These are phyloP conservation scores for Parasarocladium wereldwijsianum DNA, from an alignment of 2,329 filamentous ascomycete genomes.

Conservation along the genomic window DNA sequence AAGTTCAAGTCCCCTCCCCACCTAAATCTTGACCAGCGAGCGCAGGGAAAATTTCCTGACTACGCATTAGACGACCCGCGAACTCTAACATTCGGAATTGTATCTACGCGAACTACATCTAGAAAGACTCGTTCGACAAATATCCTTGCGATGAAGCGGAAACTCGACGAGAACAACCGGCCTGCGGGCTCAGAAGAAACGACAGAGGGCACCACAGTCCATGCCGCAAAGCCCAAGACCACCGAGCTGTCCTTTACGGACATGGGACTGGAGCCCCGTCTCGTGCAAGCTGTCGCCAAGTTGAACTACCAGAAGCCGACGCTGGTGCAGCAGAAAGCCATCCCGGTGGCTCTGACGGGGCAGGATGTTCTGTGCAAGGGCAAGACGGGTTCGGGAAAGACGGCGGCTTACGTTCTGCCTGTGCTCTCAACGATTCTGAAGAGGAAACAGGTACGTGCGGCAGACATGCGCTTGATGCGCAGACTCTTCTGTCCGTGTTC, in stretches of 20 bases:
- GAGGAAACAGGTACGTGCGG: slow-evolving; percentile 46
- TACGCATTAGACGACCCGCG: no score
- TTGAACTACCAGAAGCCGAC: slow-evolving; percentile 79
- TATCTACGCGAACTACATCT: no score
- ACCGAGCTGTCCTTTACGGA: slow-evolving; percentile 50
- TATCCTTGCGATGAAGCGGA: slow-evolving; percentile 57
- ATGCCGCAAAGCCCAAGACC: no score
- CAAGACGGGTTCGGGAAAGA: slow-evolving; percentile 94
- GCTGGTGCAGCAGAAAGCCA: slow-evolving; percentile 73
- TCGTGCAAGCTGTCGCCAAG: slow-evolving; percentile 73
- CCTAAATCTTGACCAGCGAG: no score
- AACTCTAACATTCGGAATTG: no score
- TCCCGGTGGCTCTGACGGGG: slow-evolving; percentile 75
- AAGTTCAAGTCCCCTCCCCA: no score
- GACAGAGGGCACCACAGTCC: slow-evolving; percentile 13
- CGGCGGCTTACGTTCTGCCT: slow-evolving; percentile 85
- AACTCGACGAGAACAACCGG: slow-evolving; percentile 41
- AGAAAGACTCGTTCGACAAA: no score
- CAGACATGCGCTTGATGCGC: not conserved
- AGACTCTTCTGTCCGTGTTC: no score
- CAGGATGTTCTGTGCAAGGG: slow-evolving; percentile 84
- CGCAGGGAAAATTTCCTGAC: no score
- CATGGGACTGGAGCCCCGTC: slow-evolving; percentile 67
- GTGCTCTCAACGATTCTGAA: slow-evolving; percentile 74
- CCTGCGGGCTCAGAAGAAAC: slow-evolving; percentile 15